phyloP scores from a whole-genome alignment of 2,329 filamentous ascomycete species.

The Sordariomycetes sp. region DNA sequence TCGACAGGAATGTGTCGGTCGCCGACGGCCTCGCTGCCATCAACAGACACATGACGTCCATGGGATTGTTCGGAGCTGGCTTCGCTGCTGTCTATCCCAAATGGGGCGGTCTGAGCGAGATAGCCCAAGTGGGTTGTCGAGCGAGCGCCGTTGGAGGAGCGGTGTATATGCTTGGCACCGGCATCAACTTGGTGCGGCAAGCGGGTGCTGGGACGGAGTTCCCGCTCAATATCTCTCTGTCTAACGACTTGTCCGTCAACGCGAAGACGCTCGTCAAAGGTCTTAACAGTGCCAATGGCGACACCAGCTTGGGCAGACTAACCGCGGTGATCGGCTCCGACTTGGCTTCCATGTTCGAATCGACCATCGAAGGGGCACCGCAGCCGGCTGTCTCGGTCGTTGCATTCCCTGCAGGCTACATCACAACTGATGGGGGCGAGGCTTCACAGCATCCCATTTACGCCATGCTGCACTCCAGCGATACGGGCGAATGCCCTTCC shows the following conservation, averaged over 20 bases:
- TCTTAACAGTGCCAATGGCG: conserved; percentile 16
- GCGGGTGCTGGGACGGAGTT: conserved; percentile 12
- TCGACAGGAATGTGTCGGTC: conserved; percentile 54
- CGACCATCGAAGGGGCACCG: conserved; percentile 64
- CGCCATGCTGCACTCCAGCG: conserved; percentile 69
- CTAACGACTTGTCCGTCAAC: conserved; percentile 47
- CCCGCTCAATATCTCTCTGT: conserved; percentile 38
- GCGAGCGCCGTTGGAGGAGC: conserved; percentile 85
- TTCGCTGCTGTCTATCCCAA: conserved; percentile 88
- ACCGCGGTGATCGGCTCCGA: conserved; percentile 62
- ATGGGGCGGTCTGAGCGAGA: conserved; percentile 84
- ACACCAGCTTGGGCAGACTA: conserved; percentile 28
- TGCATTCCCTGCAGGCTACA: conserved; percentile 48
- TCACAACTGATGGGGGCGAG: conserved; percentile 22
- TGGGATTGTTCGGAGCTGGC: conserved; percentile 78
- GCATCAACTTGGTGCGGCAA: conserved; percentile 34
- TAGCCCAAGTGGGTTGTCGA: conserved; percentile 85
- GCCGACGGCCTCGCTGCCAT: conserved; percentile 62
- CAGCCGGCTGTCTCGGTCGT: conserved; percentile 65
- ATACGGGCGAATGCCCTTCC: conserved; percentile 82
- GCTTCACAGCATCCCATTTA: conserved; percentile 40
- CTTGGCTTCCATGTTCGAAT: conserved; percentile 58
- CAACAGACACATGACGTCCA: conserved; percentile 72
- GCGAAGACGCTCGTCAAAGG: conserved; percentile 43
- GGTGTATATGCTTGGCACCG: conserved; percentile 76